phyloP scores from a whole-genome alignment of 2,329 filamentous ascomycete genomes.

The Fusarium nodosum region DNA sequence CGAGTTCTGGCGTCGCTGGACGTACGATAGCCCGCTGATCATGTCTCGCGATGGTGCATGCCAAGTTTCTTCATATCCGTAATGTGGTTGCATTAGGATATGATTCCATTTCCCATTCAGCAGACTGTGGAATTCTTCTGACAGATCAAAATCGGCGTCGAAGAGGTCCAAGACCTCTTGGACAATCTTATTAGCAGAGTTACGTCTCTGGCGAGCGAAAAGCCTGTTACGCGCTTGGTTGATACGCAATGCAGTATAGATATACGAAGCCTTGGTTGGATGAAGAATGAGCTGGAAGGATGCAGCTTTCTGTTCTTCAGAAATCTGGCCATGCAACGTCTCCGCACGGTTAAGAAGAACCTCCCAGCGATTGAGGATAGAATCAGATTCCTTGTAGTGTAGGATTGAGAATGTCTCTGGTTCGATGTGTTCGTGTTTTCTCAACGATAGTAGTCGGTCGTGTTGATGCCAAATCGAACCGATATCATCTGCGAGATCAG shows the following conservation, averaged over 20 bases:
- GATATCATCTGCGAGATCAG: constrained; percentile 58
- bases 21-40: constrained; percentile 65
- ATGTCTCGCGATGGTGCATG: constrained; percentile 70
- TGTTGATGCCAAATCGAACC: constrained; percentile 65
- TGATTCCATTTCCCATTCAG: constrained; percentile 68
- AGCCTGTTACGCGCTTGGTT: constrained; percentile 62
- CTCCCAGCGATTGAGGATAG: constrained; percentile 63
- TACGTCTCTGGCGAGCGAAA: constrained; percentile 66
- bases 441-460: constrained; percentile 59
- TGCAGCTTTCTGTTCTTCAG: constrained; percentile 60
- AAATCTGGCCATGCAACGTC: constrained; percentile 57
- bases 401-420: constrained; percentile 67
- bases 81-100: constrained; percentile 65
- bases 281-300: constrained; percentile 72
- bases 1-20: constrained; percentile 63
- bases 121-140: constrained; percentile 64
- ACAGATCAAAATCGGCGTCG: constrained; percentile 64
- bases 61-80: constrained; percentile 66
- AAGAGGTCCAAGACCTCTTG: constrained; percentile 63
- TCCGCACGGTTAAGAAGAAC: constrained; percentile 59
- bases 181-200: constrained; percentile 64
- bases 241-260: constrained; percentile 62
- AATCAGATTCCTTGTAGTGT: constrained; percentile 71
- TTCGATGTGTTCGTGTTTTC: constrained; percentile 71
- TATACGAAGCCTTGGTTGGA: constrained; percentile 67